Evolutionary conservation across 176 grass and related monocot species (phyloP).

Genomic region (Oryza coarctata): DNA sequence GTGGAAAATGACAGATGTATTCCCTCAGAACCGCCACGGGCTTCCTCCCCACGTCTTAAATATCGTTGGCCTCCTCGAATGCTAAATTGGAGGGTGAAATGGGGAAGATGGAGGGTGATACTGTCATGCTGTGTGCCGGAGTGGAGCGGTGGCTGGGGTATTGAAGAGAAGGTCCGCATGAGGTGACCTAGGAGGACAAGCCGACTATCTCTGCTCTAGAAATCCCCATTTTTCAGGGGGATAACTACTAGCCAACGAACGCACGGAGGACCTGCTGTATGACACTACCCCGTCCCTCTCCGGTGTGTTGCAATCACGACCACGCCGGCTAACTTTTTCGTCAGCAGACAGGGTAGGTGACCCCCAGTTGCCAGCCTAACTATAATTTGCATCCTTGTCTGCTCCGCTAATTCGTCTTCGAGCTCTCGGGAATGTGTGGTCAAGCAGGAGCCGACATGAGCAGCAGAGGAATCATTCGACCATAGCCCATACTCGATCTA

Average conservation of each 20-base stretch:
- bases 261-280: background rate
- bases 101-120: no score
- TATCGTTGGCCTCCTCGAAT: no score
- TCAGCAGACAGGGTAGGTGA: no score
- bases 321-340: background rate
- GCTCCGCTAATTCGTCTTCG: background rate
- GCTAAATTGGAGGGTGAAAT: no score
- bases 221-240: background rate
- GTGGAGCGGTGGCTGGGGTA: no score
- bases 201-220: background rate
- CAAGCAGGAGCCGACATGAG: background rate
- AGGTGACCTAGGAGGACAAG: no score
- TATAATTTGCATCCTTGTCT: background rate
- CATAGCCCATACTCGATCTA: background rate
- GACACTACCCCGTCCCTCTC: background rate
- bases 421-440: background rate
- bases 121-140: no score
- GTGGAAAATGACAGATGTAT: no score
- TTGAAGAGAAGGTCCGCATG: no score
- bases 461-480: background rate
- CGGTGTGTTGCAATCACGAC: background rate
- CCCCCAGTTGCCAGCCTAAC: background rate
- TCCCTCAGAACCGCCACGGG: no score
- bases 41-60: no score
- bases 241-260: slow-evolving; percentile 4